Evolutionary conservation across 2,329 filamentous ascomycete genomes (phyloP).

Genomic region (Epichloe hybrida): DNA sequence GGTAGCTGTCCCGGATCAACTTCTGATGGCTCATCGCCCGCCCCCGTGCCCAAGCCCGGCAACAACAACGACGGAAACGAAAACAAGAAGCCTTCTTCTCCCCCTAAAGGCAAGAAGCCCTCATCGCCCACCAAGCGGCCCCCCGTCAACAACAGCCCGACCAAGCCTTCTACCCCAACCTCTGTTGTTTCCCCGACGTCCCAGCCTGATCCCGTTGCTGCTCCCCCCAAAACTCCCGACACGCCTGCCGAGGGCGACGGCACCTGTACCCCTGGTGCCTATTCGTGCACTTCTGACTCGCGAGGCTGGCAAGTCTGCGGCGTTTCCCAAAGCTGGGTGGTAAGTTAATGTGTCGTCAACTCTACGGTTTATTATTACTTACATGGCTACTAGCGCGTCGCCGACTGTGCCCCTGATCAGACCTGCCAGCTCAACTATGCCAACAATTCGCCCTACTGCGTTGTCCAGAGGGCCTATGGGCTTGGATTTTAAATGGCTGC

Average conservation of each 20-base stretch:
- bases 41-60: background rate
- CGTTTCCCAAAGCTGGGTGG: background rate
- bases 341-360: background rate
- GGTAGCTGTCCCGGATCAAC: slow-evolving; percentile 15
- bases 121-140: background rate
- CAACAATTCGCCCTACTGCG: background rate
- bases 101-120: background rate
- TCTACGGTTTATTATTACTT: background rate
- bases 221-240: background rate
- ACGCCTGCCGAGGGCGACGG: background rate
- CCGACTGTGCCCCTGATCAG: background rate
- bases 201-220: background rate
- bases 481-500: no score
- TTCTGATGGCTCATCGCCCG: background rate
- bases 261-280: background rate
- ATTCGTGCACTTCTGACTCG: background rate
- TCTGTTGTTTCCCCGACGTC: background rate
- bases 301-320: slow-evolving; percentile 2
- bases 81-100: background rate
- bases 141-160: background rate
- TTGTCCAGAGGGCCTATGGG: background rate
- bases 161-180: background rate
- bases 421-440: background rate
- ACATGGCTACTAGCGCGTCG: background rate
- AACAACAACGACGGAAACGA: background rate